Conservation (phyloP, 495 filamentous ascomycete species). For the Parachaetomium inaequale region DNA sequence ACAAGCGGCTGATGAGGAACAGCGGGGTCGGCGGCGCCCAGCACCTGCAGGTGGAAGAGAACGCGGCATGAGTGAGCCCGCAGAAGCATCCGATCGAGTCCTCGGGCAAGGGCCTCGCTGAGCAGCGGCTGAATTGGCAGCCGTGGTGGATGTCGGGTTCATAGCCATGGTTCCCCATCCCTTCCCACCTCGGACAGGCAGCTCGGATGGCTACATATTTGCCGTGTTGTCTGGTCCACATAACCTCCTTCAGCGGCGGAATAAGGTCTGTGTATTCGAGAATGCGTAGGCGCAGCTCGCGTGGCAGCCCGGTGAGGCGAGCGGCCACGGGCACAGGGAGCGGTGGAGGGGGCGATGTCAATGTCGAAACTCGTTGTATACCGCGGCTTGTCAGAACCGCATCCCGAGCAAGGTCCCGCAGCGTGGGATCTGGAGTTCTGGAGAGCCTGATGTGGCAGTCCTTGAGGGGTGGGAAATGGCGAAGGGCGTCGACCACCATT, state of each 20-base stretch:
- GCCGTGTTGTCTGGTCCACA: neutral
- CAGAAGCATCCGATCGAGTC: neutral
- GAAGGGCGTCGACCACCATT: neutral
- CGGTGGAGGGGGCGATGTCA: neutral
- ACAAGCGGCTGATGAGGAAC: slow-evolving; percentile 7
- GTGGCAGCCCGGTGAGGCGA: neutral
- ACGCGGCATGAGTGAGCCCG: slow-evolving; percentile 1
- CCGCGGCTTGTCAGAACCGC: neutral
- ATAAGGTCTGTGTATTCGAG: neutral
- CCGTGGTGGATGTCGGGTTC: neutral
- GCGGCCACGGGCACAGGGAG: too few relatives aligned
- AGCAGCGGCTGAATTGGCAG: neutral
- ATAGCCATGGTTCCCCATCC: neutral
- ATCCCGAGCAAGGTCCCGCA: neutral
- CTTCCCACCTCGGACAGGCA: neutral
- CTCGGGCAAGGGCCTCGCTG: neutral
- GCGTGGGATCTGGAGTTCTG: neutral
- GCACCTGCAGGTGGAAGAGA: slow-evolving; percentile 11
- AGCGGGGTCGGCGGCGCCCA: slow-evolving; percentile 10
- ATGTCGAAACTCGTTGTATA: neutral
- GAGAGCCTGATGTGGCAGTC: neutral
- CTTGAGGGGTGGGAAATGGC: neutral
- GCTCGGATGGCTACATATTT: neutral
- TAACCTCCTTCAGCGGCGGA: neutral
- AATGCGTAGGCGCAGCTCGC: neutral